Evolutionary conservation across 192 early-diverging fungal species (phyloP), one percentile per base, ranked within the genome.

Genomic region (Gonapodya prolifera): DNA sequence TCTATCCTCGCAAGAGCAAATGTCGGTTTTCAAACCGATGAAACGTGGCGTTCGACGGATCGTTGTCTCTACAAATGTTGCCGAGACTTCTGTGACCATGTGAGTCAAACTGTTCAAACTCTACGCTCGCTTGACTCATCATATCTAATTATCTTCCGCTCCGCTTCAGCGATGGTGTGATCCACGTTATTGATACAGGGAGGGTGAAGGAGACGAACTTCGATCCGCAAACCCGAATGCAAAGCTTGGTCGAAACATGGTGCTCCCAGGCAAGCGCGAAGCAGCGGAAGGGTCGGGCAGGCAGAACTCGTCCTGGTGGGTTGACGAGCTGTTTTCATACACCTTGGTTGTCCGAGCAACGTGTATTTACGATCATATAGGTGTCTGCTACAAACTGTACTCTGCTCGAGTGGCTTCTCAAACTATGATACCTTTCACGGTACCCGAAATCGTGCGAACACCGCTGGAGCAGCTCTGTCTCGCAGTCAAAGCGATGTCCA

Each of bases 201-300:
- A 30, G 35, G 30, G 77, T 77, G 16, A 77, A 77, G 28, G 77
- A 77, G 74, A 36, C 61, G 30, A 77, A 36, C 31, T 77, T 70
- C 2, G 74, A 77, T 34, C 35, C 32, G 8, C 74, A 33, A 8
- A 34, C 33, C 29, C 74, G 33, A 13, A 33, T 77, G 34, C 34
- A 33, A 61, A 33, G 33, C 1, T 34, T 77, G 33, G 35, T 35
- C 18, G 77, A 77, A 70, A 33, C 74, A 84, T 87, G 86, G 86
- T 80, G 82, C 0, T 85, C 84, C 1, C 34, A 75, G 35, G 84
- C 84, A 0, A 85, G 82, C 71, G 82, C 84, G 29, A 81, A 77
- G 34, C 86, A 87, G 69, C 75, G 86, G 2, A 16, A 32, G 32
- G 71, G 77, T 30, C 35, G 77, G 33, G 77, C 77, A 34, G 77